Evolutionary conservation across 768 basidiomycete species (phyloP).

Genomic region (Panaeolus papilionaceus): DNA sequence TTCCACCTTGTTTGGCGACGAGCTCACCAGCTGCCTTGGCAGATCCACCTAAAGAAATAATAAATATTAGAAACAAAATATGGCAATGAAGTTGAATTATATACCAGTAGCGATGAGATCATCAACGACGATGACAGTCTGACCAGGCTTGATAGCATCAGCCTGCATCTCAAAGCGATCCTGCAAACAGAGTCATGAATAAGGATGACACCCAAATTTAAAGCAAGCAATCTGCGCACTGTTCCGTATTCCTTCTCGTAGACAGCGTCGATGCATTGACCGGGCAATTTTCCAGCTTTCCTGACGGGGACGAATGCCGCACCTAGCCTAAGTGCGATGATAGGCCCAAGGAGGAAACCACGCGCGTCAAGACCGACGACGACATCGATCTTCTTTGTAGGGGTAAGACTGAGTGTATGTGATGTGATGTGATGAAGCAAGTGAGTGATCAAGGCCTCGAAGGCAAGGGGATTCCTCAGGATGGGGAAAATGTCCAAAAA

Average conservation of each 20-base stretch:
- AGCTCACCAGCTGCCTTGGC: slow-evolving; percentile 93
- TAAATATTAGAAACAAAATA: slow-evolving; percentile 8
- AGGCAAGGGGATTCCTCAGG: slow-evolving; percentile 82
- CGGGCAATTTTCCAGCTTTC: slow-evolving; percentile 95
- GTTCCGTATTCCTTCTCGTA: slow-evolving; percentile 94
- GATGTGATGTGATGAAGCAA: slow-evolving; percentile 86
- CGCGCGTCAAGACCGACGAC: slow-evolving; percentile 96
- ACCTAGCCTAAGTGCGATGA: slow-evolving; percentile 88
- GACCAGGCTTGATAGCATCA: slow-evolving; percentile 81
- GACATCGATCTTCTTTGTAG: slow-evolving; percentile 80
- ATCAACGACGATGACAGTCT: slow-evolving; percentile 88
- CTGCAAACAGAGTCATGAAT: slow-evolving; percentile 41
- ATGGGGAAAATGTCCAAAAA: slow-evolving; percentile 98
- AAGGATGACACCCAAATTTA: slow-evolving; percentile 1
- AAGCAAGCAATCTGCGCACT: slow-evolving; percentile 48
- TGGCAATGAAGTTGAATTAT: slow-evolving; percentile 25
- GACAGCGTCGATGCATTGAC: slow-evolving; percentile 70
- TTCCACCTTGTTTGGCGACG: slow-evolving; percentile 81
- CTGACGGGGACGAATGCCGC: slow-evolving; percentile 97
- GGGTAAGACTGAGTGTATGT: slow-evolving; percentile 66
- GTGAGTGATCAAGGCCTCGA: slow-evolving; percentile 92
- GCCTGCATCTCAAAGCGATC: slow-evolving; percentile 97
- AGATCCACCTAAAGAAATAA: slow-evolving; percentile 72
- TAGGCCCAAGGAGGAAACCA: slow-evolving; percentile 94
- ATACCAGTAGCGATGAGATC: slow-evolving; percentile 95